phyloP scores from a whole-genome alignment of 2,329 filamentous ascomycete species.

The Emmonsia crescens region DNA sequence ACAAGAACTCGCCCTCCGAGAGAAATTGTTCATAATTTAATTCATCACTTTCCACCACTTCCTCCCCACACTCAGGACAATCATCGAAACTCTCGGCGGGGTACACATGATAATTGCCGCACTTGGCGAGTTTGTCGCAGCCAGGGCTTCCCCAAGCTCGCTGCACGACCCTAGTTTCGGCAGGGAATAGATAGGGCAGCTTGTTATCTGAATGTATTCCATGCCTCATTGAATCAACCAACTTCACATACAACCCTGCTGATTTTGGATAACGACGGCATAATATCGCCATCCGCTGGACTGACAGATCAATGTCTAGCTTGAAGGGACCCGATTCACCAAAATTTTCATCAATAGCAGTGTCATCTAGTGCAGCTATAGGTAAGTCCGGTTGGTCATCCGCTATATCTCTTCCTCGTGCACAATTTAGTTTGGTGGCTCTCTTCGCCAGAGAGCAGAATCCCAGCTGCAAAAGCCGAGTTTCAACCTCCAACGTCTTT shows the following conservation, averaged over 20 bases:
- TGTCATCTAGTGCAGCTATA: background rate
- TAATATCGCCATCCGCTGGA: slow-evolving; percentile 1
- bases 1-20: slow-evolving; percentile 6
- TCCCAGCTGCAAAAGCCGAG: slow-evolving; percentile 15
- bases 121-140: slow-evolving; percentile 8
- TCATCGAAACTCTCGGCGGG: slow-evolving; percentile 12
- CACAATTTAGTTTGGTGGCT: background rate
- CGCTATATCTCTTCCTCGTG: background rate
- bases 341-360: background rate
- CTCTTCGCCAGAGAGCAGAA: slow-evolving; percentile 10
- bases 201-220: background rate
- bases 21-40: slow-evolving; percentile 3
- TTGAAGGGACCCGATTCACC: background rate
- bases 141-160: slow-evolving; percentile 10
- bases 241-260: slow-evolving; percentile 5
- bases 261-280: slow-evolving; percentile 7
- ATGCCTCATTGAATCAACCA: slow-evolving; percentile 1
- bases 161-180: slow-evolving; percentile 9
- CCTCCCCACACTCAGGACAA: slow-evolving; percentile 15
- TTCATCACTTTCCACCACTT: slow-evolving; percentile 4
- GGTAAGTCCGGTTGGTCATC: background rate
- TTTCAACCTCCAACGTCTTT: slow-evolving; percentile 17
- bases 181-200: slow-evolving; percentile 1
- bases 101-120: slow-evolving; percentile 10
- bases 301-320: background rate